Evolutionary conservation across 2,329 filamentous ascomycete species (phyloP), one percentile per base, ranked within the genome.

Genomic region (Didymella arachidicola): DNA sequence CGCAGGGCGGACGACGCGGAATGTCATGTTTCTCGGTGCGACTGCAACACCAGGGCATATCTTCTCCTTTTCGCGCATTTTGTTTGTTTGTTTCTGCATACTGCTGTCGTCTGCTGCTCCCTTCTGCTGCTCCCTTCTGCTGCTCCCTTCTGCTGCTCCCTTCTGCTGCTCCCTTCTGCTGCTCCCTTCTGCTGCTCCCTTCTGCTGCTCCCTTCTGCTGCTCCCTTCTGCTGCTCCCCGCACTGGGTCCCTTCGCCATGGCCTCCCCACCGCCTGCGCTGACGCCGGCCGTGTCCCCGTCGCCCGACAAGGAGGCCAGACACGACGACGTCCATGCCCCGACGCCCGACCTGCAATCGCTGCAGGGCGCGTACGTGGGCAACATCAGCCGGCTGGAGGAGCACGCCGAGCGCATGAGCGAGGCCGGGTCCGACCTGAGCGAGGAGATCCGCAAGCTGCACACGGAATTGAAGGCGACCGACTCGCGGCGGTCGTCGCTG

Each of bases 371-470:
- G 30, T 87, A 86, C 72, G 78, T 84, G 18, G 83, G 83, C 72
- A 92, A 89, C 78, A 87, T 93, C 62, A 87, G 88, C 64, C 86
- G 88, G 48, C 85, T 93, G 62, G 90, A 94, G 77, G 87, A 89
- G 64, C 89, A 87, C 11, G 90, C 90, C 47, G 90, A 93, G 77
- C 84, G 87, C 64, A 81, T 93, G 75, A 91, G 89, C 66, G 85
- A 86, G 79, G 88, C 87, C 56, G 83, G 83, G 45, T 90, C 88
- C 62, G 91, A 90, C 61, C 90, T 93, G 70, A 89, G 90, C 68
- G 86, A 90, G 79, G 89, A 91, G 66, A 93, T 93, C 68, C 85
- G 89, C 59, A 86, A 89, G 70, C 81, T 92, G 64, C 87, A 91
- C 76, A 81, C 86, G 60, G 87, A 91, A 76, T 80, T 90, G 71